Conservation (phyloP, 306 rosid species). For the Fragaria nilgerrensis region DNA sequence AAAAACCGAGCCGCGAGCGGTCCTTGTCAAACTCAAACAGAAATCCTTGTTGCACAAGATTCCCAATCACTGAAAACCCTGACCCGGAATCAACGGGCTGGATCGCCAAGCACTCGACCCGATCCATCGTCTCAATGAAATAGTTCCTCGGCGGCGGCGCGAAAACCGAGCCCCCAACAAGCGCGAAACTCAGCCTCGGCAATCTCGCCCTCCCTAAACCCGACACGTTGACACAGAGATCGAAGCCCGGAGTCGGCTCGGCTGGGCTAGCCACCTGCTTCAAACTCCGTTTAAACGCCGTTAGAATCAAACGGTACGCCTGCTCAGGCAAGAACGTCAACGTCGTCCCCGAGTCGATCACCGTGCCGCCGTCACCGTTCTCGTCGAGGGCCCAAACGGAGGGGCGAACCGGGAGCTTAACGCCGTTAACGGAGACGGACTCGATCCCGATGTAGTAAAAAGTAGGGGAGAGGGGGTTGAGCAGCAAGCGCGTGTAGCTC, state of each 20-base stretch:
- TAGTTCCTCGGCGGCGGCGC: slow-evolving; percentile 68
- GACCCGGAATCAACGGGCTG: slow-evolving; percentile 48
- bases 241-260: slow-evolving; percentile 40
- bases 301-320: slow-evolving; percentile 47
- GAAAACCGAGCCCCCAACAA: slow-evolving; percentile 40
- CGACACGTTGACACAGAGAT: slow-evolving; percentile 62
- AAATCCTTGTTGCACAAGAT: slow-evolving; percentile 82
- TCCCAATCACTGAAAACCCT: slow-evolving; percentile 74
- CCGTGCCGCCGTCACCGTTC: slow-evolving; percentile 68
- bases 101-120: slow-evolving; percentile 59
- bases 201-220: slow-evolving; percentile 32
- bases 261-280: slow-evolving; percentile 19
- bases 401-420: slow-evolving; percentile 38
- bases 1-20: slow-evolving; percentile 60
- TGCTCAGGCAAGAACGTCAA: slow-evolving; percentile 43
- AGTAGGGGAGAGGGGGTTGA: slow-evolving; percentile 54
- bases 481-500: slow-evolving; percentile 48
- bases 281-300: slow-evolving; percentile 41
- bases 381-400: slow-evolving; percentile 54
- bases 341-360: slow-evolving; percentile 79
- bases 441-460: slow-evolving; percentile 60
- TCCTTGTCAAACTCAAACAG: slow-evolving; percentile 68
- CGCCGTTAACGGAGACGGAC: slow-evolving; percentile 39
- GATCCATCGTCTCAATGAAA: slow-evolving; percentile 50
- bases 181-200: slow-evolving; percentile 50